These are phyloP conservation scores for Heliamphora pulchella DNA, from an alignment of 179 eudicot genomes.

Conservation along the genomic window DNA sequence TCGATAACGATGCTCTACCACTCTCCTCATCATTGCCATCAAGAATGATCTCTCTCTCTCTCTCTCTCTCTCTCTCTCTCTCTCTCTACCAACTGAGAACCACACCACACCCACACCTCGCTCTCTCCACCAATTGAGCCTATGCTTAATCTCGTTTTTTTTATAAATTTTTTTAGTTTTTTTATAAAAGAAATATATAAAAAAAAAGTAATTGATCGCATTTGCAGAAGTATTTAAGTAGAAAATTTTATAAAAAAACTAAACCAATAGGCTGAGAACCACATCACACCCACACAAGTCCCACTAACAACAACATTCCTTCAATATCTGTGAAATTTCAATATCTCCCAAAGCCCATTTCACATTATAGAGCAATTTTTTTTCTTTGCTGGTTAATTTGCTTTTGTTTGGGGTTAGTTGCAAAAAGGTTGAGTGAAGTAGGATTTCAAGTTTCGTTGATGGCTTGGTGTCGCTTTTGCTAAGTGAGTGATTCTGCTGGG, in stretches of 20 bases:
- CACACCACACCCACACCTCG: neutral
- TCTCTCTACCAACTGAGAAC: neutral
- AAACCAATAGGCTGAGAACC: too few relatives aligned
- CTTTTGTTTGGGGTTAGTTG: neutral
- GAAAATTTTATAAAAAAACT: too few relatives aligned
- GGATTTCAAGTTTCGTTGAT: neutral
- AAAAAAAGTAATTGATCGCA: too few relatives aligned
- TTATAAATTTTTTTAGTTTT: too few relatives aligned
- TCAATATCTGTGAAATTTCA: neutral
- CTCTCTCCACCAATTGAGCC: too few relatives aligned
- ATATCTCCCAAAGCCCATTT: constrained; percentile 14
- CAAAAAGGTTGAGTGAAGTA: neutral
- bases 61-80: constrained; percentile 16
- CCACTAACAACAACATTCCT: constrained; percentile 11
- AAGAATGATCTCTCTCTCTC: constrained; percentile 12
- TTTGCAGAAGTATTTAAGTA: too few relatives aligned
- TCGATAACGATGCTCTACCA: constrained; percentile 3
- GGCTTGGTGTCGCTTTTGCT: constrained; percentile 9
- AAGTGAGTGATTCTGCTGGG: constrained; percentile 4
- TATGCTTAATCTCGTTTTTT: too few relatives aligned
- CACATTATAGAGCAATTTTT: neutral
- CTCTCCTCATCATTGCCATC: constrained; percentile 25
- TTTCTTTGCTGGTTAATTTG: neutral
- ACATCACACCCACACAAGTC: constrained; percentile 8
- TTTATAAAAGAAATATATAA: too few relatives aligned